phyloP scores from a whole-genome alignment of 148 eudicot genomes.

The Camellia sinensis region DNA sequence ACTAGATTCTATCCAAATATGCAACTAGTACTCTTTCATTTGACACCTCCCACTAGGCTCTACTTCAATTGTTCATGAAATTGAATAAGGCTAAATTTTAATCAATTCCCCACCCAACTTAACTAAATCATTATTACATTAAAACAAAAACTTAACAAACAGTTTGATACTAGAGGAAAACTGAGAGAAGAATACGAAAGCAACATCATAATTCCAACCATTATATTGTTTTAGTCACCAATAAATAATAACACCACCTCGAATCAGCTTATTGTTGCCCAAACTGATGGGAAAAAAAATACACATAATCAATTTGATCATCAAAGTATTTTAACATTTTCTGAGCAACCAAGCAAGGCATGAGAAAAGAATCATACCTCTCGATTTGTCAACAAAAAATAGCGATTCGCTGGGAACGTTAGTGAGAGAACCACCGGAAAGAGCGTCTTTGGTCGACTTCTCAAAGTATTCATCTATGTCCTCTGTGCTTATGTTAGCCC shows the following conservation, averaged over 20 bases:
- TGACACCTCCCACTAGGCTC: not conserved
- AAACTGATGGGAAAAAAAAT: not conserved
- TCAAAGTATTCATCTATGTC: constrained; percentile 73
- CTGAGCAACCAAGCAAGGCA: not conserved
- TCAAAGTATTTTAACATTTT: not conserved
- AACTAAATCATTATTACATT: not conserved
- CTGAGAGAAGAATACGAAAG: not conserved
- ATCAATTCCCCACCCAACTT: not conserved
- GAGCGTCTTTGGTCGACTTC: constrained; percentile 78
- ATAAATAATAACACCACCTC: not conserved
- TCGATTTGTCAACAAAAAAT: constrained; percentile 67
- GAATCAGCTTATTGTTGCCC: not conserved
- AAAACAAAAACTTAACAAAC: not conserved
- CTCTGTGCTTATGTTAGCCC: constrained; percentile 70
- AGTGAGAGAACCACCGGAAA: constrained; percentile 82
- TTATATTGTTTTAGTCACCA: not conserved
- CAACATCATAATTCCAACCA: not conserved
- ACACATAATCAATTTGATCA: not conserved
- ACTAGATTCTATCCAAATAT: not conserved
- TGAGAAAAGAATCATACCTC: constrained; percentile 32
- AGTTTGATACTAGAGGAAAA: not conserved
- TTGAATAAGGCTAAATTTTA: not conserved
- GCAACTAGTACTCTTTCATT: not conserved
- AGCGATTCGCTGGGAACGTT: constrained; percentile 62
- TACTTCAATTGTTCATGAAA: not conserved